A percentile compares a stretch with the other conserved stretches of the same genome.
phyloP scores from a whole-genome alignment of 2,329 filamentous ascomycete genomes.

The Delphinella strobiligena region DNA sequence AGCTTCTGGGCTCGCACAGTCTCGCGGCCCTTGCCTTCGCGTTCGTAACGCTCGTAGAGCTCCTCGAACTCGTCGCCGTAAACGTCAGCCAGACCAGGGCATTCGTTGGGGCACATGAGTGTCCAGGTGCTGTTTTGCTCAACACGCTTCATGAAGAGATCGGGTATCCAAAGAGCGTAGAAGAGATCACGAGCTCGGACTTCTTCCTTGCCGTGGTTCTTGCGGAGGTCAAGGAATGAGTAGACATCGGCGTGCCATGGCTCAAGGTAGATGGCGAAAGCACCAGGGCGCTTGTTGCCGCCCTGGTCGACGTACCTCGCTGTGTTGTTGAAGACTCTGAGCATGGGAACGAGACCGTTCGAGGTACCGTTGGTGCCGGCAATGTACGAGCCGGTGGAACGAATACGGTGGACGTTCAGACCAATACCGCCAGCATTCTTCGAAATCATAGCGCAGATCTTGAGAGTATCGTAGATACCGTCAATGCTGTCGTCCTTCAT shows the following conservation, averaged over 20 bases:
- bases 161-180: slow-evolving; percentile 95
- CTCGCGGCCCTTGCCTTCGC: slow-evolving; percentile 73
- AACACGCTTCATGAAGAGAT: slow-evolving; percentile 99
- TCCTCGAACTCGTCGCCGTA: slow-evolving; percentile 97
- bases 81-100: slow-evolving; percentile 85
- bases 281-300: slow-evolving; percentile 97
- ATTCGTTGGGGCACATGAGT: slow-evolving; percentile 95
- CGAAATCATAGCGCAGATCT: slow-evolving; percentile 99
- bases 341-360: slow-evolving; percentile 94
- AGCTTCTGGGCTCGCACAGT: slow-evolving; percentile 97
- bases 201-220: slow-evolving; percentile 99
- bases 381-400: slow-evolving; percentile 95
- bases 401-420: slow-evolving; percentile 90
- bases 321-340: slow-evolving; percentile 98
- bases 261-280: slow-evolving; percentile 97
- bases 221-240: slow-evolving; percentile 91
- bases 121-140: slow-evolving; percentile 96
- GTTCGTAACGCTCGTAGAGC: slow-evolving; percentile 83
- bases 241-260: slow-evolving; percentile 98
- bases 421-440: slow-evolving; percentile 99
- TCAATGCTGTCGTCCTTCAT: slow-evolving; percentile 99
- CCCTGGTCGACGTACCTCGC: slow-evolving; percentile 97
- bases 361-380: slow-evolving; percentile 96
- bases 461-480: slow-evolving; percentile 96
- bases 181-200: slow-evolving; percentile 93